A percentile compares a stretch with the other conserved stretches of the same genome.
Evolutionary conservation across 495 filamentous ascomycete species (phyloP).

Genomic region (Chlorociboria aeruginascens): DNA sequence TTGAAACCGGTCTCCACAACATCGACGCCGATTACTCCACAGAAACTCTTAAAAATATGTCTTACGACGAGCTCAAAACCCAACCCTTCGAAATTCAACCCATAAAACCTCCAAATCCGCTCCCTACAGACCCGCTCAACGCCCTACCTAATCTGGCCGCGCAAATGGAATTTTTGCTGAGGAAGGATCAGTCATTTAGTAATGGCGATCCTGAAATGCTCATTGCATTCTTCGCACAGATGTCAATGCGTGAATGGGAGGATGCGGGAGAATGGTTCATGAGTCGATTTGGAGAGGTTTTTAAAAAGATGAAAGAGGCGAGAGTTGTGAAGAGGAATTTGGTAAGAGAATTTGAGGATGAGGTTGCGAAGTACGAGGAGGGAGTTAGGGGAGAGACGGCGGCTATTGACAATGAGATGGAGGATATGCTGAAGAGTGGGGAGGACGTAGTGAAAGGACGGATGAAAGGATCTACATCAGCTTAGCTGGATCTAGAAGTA

Average conservation of each 20-base stretch:
- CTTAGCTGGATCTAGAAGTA: no score
- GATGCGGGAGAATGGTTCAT: constrained; percentile 71
- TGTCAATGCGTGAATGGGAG: constrained; percentile 69
- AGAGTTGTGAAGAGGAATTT: constrained; percentile 53
- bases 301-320: constrained; percentile 50
- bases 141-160: neutral
- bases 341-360: constrained; percentile 54
- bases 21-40: constrained; percentile 36
- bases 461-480: no score
- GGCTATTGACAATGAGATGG: constrained; percentile 38
- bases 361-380: constrained; percentile 40
- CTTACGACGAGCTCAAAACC: constrained; percentile 36
- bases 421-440: constrained; percentile 43
- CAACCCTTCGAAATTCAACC: constrained; percentile 31
- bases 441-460: constrained; percentile 17
- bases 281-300: constrained; percentile 49
- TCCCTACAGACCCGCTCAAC: neutral
- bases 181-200: neutral
- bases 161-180: neutral
- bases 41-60: constrained; percentile 37
- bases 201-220: constrained; percentile 30
- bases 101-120: neutral
- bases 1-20: neutral
- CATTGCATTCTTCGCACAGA: constrained; percentile 46
- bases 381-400: constrained; percentile 42